Conservation (phyloP, 1,284 basidiomycete genomes). For the Tilletia horrida region DNA sequence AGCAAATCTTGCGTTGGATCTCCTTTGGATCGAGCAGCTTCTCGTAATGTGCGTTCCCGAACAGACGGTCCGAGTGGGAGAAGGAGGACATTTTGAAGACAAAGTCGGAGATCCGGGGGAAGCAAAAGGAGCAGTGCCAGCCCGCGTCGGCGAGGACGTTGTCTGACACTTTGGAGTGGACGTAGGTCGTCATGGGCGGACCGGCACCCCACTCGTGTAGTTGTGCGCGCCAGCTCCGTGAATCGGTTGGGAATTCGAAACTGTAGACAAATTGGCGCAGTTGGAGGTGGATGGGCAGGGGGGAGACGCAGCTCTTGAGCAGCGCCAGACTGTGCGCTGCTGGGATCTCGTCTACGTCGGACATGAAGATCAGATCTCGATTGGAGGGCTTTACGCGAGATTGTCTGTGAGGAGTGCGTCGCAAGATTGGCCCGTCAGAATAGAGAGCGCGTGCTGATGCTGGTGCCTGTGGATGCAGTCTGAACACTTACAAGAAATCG, state of each 20-base stretch:
- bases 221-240: constrained; percentile 63
- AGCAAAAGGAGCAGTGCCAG: constrained; percentile 64
- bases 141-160: constrained; percentile 64
- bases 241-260: constrained; percentile 61
- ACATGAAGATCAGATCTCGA: constrained; percentile 62
- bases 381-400: neutral
- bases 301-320: constrained; percentile 64
- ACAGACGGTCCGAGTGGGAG: constrained; percentile 67
- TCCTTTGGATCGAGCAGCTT: constrained; percentile 60
- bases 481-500: constrained; percentile 23
- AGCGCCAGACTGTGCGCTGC: constrained; percentile 63
- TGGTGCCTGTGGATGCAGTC: neutral
- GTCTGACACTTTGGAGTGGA: constrained; percentile 63
- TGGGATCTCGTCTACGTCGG: constrained; percentile 70
- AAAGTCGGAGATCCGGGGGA: constrained; percentile 64
- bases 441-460: neutral
- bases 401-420: neutral
- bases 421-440: neutral
- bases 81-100: constrained; percentile 65
- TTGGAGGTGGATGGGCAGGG: constrained; percentile 64
- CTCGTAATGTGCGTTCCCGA: constrained; percentile 56
- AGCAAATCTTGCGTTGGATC: constrained; percentile 65
- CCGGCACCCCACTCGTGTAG: constrained; percentile 59
- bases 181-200: constrained; percentile 57
- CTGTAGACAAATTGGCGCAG: constrained; percentile 67